Evolutionary conservation across 140 eudicot species (phyloP), one percentile per base, ranked within the genome.

Genomic region (Anethum foeniculum): DNA sequence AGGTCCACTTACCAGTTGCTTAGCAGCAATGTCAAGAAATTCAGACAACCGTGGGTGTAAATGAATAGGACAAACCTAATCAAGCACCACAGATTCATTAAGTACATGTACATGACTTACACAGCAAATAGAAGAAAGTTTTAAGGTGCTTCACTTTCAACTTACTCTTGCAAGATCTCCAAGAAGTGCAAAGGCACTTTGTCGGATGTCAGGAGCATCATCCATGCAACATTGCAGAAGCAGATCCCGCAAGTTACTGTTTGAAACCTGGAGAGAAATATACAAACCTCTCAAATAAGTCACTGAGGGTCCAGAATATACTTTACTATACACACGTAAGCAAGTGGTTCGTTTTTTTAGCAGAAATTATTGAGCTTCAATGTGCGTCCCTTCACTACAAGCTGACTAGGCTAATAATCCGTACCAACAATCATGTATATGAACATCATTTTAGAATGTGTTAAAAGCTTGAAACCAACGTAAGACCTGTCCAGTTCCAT

Each of bases 91-190:
- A 68, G 78, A 60, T 41, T n/a, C 13, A 18, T 43, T 43, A 27
- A 14, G 15, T 7, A n/a, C 15, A 10, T 25, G 8, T 44, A 23
- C 6, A 43, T 13, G 7, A 74, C 1, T 71, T 36, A 71, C 0
- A 43, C 58, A 75, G 2, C 19, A 43, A 7, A 11, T 39, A 43
- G 1, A 8, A 13, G 62, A 13, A 27, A 52, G 36, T 73, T 51
- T 16, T 79, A 38, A 79, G 38, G 9, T 38, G 52, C 49, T 62
- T 80, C 76, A 80, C 76, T 79, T 41, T 81, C 75, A 79, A 90
- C 91, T 85, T 88, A 95, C 99, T 85, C 99, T 89, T 84, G 99
- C 97, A 80, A 95, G 97, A 77, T 95, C 99, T 18, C 99, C 99
- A 58, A 95, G 95, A 83, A 92, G 89, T 3, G 99, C 99, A 86